Evolutionary conservation across 169 alveolate genomes (phyloP), one percentile per base, ranked within the genome.

Genomic region (Hepatocystis sp.): DNA sequence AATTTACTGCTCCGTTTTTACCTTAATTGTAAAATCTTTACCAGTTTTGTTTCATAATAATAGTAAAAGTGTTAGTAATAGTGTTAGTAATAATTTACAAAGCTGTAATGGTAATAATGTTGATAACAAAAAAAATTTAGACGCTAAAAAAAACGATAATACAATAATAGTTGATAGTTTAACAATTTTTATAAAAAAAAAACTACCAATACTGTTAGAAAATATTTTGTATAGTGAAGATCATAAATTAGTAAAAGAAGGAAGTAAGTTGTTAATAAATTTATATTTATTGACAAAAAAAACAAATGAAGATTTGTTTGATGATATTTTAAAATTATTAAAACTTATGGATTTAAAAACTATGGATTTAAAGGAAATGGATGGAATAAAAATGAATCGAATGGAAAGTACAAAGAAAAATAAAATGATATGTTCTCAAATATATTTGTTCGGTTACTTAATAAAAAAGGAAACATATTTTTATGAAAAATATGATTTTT

Each of bases 381-480:
- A 19, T 10, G 30, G 11, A 17, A 17, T 47, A 27, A 17, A 47
- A 27, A 47, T 47, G n/a, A 13, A 17, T 17, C 17, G n/a, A 17
- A 15, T 17, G n/a, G n/a, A n/a, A n/a, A n/a, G n/a, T n/a, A n/a
- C n/a, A n/a, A n/a, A n/a, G n/a, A n/a, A n/a, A n/a, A 27, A 23
- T 23, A 11, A 23, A 10, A 39, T 23, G 5, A 32, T 42, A 13
- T 71, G 65, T 36, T 46, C 58, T 11, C n/a, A 21, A 42, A 44
- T 71, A 49, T 58, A 52, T 25, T 39, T 58, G 11, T 71, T 71
- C 58, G 86, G 86, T 2, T 52, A 58, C 10, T 11, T 71, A 19
- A 71, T 71, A 40, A 71, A 71, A 71, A 71, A 56, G 47, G 78
- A 71, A 44, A 58, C 27, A 10, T 4, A 10, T 10, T 56, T 71